Evolutionary conservation across 2,329 filamentous ascomycete species (phyloP).

Genomic region (Sclerotinia trifoliorum): DNA sequence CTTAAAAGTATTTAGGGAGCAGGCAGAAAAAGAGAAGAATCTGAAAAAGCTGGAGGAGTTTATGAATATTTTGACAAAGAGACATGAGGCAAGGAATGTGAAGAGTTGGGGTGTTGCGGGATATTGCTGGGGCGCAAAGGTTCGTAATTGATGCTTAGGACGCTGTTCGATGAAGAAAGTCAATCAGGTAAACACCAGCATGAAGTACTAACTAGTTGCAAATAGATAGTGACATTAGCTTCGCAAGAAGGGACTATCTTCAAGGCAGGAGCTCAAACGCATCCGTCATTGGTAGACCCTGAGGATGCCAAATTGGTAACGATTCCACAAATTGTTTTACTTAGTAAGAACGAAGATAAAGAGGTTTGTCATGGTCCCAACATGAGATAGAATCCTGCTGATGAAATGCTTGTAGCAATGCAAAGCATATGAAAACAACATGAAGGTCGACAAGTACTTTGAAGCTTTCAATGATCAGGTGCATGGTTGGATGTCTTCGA

Average conservation of each 20-base stretch:
- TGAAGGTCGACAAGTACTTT: slow-evolving; percentile 51
- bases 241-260: slow-evolving; percentile 56
- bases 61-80: slow-evolving; percentile 23
- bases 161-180: too few relatives aligned
- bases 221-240: slow-evolving; percentile 51
- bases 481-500: slow-evolving; percentile 73
- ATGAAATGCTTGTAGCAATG: slow-evolving; percentile 42
- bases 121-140: slow-evolving; percentile 68
- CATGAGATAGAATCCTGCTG: slow-evolving; percentile 44
- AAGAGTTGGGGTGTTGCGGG: slow-evolving; percentile 37
- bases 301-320: slow-evolving; percentile 58
- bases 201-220: not conserved
- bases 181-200: not conserved
- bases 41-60: slow-evolving; percentile 23
- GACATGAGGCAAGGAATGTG: slow-evolving; percentile 27
- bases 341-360: slow-evolving; percentile 60
- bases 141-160: not conserved
- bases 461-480: slow-evolving; percentile 67
- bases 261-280: slow-evolving; percentile 49
- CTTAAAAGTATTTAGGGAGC: slow-evolving; percentile 29
- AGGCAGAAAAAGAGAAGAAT: slow-evolving; percentile 23
- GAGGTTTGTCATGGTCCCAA: slow-evolving; percentile 33
- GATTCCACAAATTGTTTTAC: slow-evolving; percentile 60
- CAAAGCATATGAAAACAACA: slow-evolving; percentile 42
- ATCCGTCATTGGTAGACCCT: slow-evolving; percentile 62